Percentiles rank a stretch among this genome's conserved stretches.
phyloP scores from a whole-genome alignment of 2,329 filamentous ascomycete species.

The Aspergillus tanneri region DNA sequence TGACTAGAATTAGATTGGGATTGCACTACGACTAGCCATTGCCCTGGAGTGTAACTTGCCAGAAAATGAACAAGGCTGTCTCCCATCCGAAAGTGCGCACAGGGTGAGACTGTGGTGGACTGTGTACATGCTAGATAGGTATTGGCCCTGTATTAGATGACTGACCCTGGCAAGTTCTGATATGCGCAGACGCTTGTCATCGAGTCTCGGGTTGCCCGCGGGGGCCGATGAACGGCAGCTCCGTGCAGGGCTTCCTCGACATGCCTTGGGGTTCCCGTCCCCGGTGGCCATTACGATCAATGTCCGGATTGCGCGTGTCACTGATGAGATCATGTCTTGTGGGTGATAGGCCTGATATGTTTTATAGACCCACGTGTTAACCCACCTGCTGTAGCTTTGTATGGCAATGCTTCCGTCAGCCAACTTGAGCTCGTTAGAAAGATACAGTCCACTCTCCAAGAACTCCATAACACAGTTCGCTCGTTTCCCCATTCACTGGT shows the following conservation, averaged over 20 bases:
- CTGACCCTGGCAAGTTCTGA: background rate
- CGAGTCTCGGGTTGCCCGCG: slow-evolving; percentile 20
- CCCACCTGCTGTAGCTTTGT: slow-evolving; percentile 12
- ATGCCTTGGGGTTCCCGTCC: slow-evolving; percentile 19
- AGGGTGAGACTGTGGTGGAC: slow-evolving; percentile 26
- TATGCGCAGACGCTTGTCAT: slow-evolving; percentile 16
- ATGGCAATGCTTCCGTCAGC: slow-evolving; percentile 21
- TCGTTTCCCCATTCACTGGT: slow-evolving; percentile 17
- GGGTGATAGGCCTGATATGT: too few relatives aligned
- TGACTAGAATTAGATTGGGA: slow-evolving; percentile 14
- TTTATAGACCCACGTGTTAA: background rate
- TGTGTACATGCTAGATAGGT: slow-evolving; percentile 27
- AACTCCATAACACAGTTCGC: slow-evolving; percentile 16
- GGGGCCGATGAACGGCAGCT: slow-evolving; percentile 23
- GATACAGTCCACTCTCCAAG: slow-evolving; percentile 18
- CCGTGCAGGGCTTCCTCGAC: slow-evolving; percentile 14
- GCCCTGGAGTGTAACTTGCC: slow-evolving; percentile 19
- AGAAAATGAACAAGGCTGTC: slow-evolving; percentile 15
- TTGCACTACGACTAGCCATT: slow-evolving; percentile 22
- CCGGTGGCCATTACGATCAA: slow-evolving; percentile 21
- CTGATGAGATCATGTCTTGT: slow-evolving; percentile 25
- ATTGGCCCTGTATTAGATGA: background rate
- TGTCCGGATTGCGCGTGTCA: slow-evolving; percentile 22
- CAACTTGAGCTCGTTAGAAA: slow-evolving; percentile 20
- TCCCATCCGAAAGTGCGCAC: slow-evolving; percentile 23